phyloP scores from a whole-genome alignment of 139 green algal genomes.

The Edaphochlamys debaryana region DNA sequence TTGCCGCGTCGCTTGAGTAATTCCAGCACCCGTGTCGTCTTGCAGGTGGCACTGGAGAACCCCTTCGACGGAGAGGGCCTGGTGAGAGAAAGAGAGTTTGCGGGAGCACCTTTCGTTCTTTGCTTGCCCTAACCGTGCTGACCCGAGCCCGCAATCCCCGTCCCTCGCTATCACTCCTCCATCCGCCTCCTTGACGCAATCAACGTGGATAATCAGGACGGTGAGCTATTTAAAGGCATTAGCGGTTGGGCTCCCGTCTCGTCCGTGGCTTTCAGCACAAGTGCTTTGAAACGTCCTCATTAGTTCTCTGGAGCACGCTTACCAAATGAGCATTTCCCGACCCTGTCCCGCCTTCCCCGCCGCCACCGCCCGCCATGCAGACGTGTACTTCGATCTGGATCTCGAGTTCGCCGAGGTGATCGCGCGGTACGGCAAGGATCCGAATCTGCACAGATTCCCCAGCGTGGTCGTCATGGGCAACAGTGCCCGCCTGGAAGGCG shows the following conservation, averaged over 20 bases:
- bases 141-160: too few relatives aligned
- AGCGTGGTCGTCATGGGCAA: background rate
- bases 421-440: background rate
- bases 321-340: too few relatives aligned
- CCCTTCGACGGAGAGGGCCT: constrained; percentile 32
- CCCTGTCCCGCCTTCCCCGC: too few relatives aligned
- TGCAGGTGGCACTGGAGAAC: constrained; percentile 40
- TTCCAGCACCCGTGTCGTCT: too few relatives aligned
- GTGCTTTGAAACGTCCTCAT: too few relatives aligned
- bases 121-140: too few relatives aligned
- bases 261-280: too few relatives aligned
- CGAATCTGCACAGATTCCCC: background rate
- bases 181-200: too few relatives aligned
- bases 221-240: too few relatives aligned
- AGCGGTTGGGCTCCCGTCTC: background rate
- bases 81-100: constrained; percentile 19
- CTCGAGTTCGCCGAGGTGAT: constrained; percentile 18
- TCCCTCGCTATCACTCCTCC: too few relatives aligned
- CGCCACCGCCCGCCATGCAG: background rate
- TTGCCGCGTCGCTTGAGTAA: background rate
- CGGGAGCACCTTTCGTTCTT: background rate
- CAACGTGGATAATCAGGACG: too few relatives aligned
- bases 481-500: background rate
- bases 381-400: constrained; percentile 33
- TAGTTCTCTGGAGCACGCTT: too few relatives aligned